phyloP scores from a whole-genome alignment of 148 eudicot genomes.

The Chenopodium album region DNA sequence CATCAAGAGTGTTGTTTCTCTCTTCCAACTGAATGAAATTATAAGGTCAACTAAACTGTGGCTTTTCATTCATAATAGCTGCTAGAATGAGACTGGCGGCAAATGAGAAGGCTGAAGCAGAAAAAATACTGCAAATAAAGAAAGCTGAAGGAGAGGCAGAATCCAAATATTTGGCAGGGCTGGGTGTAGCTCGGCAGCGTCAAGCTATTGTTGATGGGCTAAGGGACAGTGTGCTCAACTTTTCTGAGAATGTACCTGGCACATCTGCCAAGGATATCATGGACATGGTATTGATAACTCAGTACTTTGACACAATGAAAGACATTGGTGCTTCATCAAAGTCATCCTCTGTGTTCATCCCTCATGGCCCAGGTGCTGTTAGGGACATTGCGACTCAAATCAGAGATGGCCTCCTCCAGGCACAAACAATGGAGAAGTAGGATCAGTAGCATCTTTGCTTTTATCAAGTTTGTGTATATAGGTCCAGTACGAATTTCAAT shows the following conservation, averaged over 20 bases:
- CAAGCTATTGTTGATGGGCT: slow-evolving; percentile 82
- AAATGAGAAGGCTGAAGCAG: slow-evolving; percentile 78
- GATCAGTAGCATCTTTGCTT: slow-evolving; percentile 9
- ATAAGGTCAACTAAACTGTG: not conserved
- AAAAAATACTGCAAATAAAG: slow-evolving; percentile 73
- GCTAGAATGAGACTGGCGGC: slow-evolving; percentile 68
- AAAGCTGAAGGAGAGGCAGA: slow-evolving; percentile 82
- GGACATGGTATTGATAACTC: slow-evolving; percentile 76
- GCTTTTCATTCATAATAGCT: slow-evolving; percentile 21
- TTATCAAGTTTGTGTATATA: slow-evolving; percentile 13
- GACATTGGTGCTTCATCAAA: slow-evolving; percentile 76
- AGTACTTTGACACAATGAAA: slow-evolving; percentile 78
- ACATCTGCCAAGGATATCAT: slow-evolving; percentile 68
- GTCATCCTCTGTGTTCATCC: slow-evolving; percentile 65
- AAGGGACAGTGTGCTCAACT: slow-evolving; percentile 69
- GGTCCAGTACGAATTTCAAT: slow-evolving; percentile 8
- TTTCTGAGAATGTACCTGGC: slow-evolving; percentile 65
- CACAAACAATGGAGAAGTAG: slow-evolving; percentile 24
- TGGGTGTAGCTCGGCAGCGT: slow-evolving; percentile 76
- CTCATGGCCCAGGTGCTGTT: slow-evolving; percentile 80
- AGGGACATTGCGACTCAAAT: slow-evolving; percentile 61
- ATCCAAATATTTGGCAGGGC: slow-evolving; percentile 63
- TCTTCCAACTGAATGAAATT: not conserved
- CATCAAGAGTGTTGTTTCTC: not conserved
- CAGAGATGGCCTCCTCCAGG: slow-evolving; percentile 73